phyloP scores from a whole-genome alignment of 129 eudicot genomes.

The Centella asiatica region DNA sequence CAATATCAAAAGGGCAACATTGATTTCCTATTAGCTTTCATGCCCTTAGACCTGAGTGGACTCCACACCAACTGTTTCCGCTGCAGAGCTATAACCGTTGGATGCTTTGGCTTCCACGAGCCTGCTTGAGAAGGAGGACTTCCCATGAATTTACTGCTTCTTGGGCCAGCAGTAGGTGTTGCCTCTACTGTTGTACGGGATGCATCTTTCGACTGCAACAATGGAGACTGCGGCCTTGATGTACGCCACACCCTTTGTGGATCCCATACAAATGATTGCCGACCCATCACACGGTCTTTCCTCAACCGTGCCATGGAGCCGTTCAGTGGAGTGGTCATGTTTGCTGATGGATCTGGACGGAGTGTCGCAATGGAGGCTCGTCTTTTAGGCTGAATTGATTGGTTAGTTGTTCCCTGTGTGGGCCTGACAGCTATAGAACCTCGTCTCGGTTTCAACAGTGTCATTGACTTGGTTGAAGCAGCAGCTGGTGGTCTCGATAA shows the following conservation, averaged over 20 bases:
- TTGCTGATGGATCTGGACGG: constrained; percentile 41
- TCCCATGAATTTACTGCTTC: constrained; percentile 79
- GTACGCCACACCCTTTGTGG: constrained; percentile 55
- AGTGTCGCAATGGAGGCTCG: constrained; percentile 67
- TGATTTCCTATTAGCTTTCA: constrained; percentile 49
- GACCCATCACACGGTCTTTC: constrained; percentile 36
- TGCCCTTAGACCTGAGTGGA: constrained; percentile 43
- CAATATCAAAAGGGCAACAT: constrained; percentile 35
- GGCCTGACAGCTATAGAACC: constrained; percentile 56
- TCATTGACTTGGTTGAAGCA: constrained; percentile 24
- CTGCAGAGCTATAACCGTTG: constrained; percentile 70
- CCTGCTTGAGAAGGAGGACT: constrained; percentile 54
- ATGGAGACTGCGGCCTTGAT: constrained; percentile 43
- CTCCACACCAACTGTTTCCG: constrained; percentile 77
- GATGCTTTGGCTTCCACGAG: constrained; percentile 87
- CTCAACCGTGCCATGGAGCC: constrained; percentile 25
- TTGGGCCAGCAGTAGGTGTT: constrained; percentile 40
- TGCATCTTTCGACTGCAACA: constrained; percentile 20
- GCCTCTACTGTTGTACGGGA: constrained; percentile 18
- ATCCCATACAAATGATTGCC: constrained; percentile 72
- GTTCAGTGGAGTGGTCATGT: constrained; percentile 33
- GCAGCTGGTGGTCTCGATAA: constrained; percentile 13
- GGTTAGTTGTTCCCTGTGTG: constrained; percentile 18
- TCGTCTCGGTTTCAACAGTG: constrained; percentile 38
- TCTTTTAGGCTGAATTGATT: constrained; percentile 47